Evolutionary conservation across 768 basidiomycete species (phyloP).

Genomic region (Serpula lacrymans): DNA sequence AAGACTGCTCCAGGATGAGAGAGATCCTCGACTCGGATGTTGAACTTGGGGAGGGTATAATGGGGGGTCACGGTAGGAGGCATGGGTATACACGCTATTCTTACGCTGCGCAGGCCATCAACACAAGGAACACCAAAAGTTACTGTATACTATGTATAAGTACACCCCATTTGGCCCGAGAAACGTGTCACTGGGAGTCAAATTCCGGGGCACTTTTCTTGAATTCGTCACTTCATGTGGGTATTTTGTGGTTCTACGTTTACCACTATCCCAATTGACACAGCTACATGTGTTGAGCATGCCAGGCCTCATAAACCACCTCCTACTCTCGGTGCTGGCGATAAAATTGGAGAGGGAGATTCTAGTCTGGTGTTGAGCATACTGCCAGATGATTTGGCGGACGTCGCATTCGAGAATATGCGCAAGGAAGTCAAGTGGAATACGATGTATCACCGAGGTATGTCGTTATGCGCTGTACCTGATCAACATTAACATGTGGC

Average conservation of each 20-base stretch:
- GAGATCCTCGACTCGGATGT: slow-evolving; percentile 56
- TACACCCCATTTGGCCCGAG: too few species aligned
- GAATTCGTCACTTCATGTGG: too few species aligned
- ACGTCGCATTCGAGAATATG: slow-evolving; percentile 54
- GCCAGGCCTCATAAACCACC: slow-evolving; percentile 7
- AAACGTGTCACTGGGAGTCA: too few species aligned
- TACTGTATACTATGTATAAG: too few species aligned
- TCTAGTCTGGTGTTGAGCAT: slow-evolving; percentile 56
- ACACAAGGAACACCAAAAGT: too few species aligned
- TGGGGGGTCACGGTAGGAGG: slow-evolving; percentile 23
- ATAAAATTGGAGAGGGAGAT: slow-evolving; percentile 64
- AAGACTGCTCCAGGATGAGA: slow-evolving; percentile 53
- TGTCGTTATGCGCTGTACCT: slow-evolving; percentile 7
- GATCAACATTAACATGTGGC: neutral
- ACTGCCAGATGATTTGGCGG: slow-evolving; percentile 54
- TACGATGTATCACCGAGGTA: slow-evolving; percentile 72
- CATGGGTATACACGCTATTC: slow-evolving; percentile 2
- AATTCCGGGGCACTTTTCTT: too few species aligned
- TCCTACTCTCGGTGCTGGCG: slow-evolving; percentile 30
- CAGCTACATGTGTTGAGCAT: too few species aligned
- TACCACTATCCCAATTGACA: too few species aligned
- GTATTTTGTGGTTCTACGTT: too few species aligned
- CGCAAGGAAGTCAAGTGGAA: slow-evolving; percentile 68
- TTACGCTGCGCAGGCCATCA: neutral
- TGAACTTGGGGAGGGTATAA: slow-evolving; percentile 57